Evolutionary conservation across 768 basidiomycete species (phyloP), one percentile per base, ranked within the genome.

Genomic region (Neoboletus subvelutipes): DNA sequence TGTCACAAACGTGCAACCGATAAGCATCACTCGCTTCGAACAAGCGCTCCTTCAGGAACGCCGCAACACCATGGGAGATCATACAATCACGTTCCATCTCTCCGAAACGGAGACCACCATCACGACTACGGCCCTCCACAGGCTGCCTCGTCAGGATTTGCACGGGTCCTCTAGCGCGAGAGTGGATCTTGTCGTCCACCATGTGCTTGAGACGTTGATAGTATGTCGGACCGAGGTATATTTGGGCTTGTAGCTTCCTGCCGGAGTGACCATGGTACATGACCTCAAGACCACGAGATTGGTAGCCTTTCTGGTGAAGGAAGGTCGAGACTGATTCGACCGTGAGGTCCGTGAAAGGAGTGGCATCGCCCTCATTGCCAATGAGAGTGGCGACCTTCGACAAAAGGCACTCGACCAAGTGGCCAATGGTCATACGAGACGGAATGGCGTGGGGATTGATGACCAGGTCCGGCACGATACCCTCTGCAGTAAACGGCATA

Each of bases 21-120:
- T 96, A 96, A 11, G 92, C 92, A 71, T 94, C 88, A 69, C 90
- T 92, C 31, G 91, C 93, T 70, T 94, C 92, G 65, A 94, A 94
- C 71, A 98, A 78, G 56, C 97, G 88, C 77, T 98, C 97, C 76
- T 98, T 98, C 75, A 98, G 75, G 85, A 98, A 98, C 2, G 85
- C 93, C 45, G 97, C 96, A 61, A 98, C 94, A 71, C 97, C 97
- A 77, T 99, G 97, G 24, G 97, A 97, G 59, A 99, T 96, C 97
- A 99, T 99, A 73, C 97, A 98, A 83, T 98, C 96, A 72, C 94
- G 92, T 71, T 99, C 97, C 97, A 99, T 99, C 82, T 99, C 97
- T 80, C 97, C 97, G 80, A 99, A 99, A 67, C 97, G 94, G 61
- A 99, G 77, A 73, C 97, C 97, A 79, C 97, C 97, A 69, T 98